These are phyloP conservation scores for Solanum medicagineum DNA, from an alignment of 257 asterid species.

Conservation along the genomic window DNA sequence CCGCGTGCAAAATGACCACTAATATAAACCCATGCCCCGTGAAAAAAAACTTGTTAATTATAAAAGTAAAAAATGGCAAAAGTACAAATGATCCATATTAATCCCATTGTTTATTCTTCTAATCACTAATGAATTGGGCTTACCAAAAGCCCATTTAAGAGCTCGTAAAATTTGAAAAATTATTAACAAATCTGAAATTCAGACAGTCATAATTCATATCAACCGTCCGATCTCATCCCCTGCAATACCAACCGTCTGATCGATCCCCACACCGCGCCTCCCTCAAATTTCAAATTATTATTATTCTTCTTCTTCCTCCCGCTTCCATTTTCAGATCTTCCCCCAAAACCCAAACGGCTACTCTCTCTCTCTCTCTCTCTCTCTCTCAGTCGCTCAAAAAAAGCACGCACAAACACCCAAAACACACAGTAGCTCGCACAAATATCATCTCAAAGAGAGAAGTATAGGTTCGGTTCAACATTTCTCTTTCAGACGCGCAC, in stretches of 20 bases:
- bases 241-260: conserved; percentile 11
- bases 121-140: background rate
- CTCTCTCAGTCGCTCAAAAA: background rate
- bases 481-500: background rate
- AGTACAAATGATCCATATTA: too few relatives aligned
- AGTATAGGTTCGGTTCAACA: background rate
- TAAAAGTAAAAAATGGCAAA: too few relatives aligned
- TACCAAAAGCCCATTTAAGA: background rate
- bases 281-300: conserved; percentile 28
- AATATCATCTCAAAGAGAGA: background rate
- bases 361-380: background rate
- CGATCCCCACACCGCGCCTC: conserved; percentile 17
- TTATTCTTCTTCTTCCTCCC: conserved; percentile 20
- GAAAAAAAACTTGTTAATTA: too few relatives aligned
- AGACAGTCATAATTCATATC: background rate
- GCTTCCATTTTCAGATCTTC: conserved; percentile 25
- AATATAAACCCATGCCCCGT: background rate
- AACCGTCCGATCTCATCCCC: background rate
- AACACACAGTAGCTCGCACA: background rate
- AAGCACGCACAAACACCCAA: background rate
- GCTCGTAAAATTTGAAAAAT: background rate
- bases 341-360: background rate
- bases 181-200: background rate
- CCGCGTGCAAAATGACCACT: background rate
- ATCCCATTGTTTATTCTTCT: too few relatives aligned